Evolutionary conservation across 2,329 filamentous ascomycete species (phyloP), one percentile per base, ranked within the genome.

Genomic region (Trichoderma sp.): DNA sequence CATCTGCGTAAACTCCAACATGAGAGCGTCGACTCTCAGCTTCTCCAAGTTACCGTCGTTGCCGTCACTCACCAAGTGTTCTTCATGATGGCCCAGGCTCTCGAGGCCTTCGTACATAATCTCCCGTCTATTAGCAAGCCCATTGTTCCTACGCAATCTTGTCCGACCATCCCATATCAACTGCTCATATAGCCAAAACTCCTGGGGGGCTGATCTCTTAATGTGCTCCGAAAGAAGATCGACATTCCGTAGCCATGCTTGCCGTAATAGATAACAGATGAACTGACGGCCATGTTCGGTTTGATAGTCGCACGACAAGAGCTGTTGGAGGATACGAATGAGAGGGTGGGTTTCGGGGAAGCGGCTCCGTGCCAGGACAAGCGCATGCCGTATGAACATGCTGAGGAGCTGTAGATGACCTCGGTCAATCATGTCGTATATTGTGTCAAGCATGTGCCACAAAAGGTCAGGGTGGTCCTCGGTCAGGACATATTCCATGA

Each of bases 151-250:
- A 6, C 83, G 82, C 31, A 84, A 77, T 11, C 80, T 77, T 14
- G 83, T 84, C 35, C 83, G 82, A 24, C 83, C 83, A 72, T 84
- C 83, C 83, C 83, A 84, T 6, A 84, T 84, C 14, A 84, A 76
- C 75, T 84, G 83, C 75, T 84, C 83, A 74, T 84, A 84, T 62
- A 84, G 82, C 83, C 83, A 84, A 5, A 84, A 79, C 29, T 81
- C 81, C 45, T 80, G 80, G 7, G 81, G 75, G 18, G 80, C 78
- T 9, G 79, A 79, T 2, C 81, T 78, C 12, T 80, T 80, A 38
- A 84, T 81, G 35, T 81, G 80, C 33, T 80, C 78, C 12, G 81
- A 78, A 29, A 84, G 77, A 5, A 84, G 75, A 74, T 84, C 79
- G 14, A 84, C 83, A 62, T 84, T 84, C n/a, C 82, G 80, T 53